These are phyloP conservation scores for Ramaria sp. DNA, from an alignment of 768 basidiomycete species.

Conservation along the genomic window DNA sequence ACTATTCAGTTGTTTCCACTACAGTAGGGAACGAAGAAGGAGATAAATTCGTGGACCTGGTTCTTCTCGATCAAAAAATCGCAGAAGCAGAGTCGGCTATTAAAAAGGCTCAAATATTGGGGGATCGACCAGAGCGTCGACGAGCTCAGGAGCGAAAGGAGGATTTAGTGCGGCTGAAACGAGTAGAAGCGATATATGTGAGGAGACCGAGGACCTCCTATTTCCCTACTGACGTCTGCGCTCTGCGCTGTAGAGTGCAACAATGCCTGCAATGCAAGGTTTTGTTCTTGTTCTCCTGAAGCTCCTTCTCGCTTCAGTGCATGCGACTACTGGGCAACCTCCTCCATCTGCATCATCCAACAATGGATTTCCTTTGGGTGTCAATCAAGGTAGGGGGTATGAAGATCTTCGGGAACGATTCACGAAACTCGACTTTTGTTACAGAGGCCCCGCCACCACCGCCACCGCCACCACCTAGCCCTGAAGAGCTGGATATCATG, in stretches of 20 bases:
- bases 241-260: conserved; percentile 46
- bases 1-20: conserved; percentile 7
- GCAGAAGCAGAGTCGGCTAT: conserved; percentile 47
- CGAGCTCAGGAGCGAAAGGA: conserved; percentile 59
- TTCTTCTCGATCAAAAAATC: conserved; percentile 61
- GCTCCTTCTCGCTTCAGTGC: conserved; percentile 84
- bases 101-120: conserved; percentile 29
- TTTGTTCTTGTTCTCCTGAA: conserved; percentile 93
- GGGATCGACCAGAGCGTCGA: conserved; percentile 38
- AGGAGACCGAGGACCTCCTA: conserved; percentile 19
- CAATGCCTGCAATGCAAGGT: conserved; percentile 73
- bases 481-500: conserved; percentile 88
- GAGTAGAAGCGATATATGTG: conserved; percentile 92
- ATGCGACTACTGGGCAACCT: conserved; percentile 49
- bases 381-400: conserved; percentile 47
- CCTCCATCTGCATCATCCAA: conserved; percentile 58
- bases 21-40: conserved; percentile 6
- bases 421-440: not conserved
- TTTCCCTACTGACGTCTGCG: conserved; percentile 3
- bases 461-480: conserved; percentile 53
- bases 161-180: conserved; percentile 76
- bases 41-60: conserved; percentile 65
- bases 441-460: conserved; percentile 25
- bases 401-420: not conserved
- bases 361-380: conserved; percentile 58